These are phyloP conservation scores for Aspergillus bridgeri DNA, from an alignment of 495 filamentous ascomycete species.

Conservation along the genomic window DNA sequence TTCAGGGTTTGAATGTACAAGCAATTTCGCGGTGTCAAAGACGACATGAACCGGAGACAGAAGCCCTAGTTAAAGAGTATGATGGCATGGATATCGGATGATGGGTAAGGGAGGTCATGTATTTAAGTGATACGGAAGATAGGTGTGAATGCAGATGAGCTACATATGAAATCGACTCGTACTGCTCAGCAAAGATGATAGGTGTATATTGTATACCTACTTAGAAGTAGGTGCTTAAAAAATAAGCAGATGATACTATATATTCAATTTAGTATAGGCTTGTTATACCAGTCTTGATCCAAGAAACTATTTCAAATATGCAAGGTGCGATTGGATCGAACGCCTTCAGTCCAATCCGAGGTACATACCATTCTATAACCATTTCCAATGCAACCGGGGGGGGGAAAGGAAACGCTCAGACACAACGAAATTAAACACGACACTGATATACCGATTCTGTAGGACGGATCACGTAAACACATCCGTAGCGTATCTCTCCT, in stretches of 20 bases:
- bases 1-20: not conserved
- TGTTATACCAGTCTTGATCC: too few species aligned
- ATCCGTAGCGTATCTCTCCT: conserved; percentile 64
- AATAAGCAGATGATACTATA: too few species aligned
- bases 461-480: conserved; percentile 53
- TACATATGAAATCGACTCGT: not conserved
- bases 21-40: not conserved
- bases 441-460: not conserved
- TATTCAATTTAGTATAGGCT: too few species aligned
- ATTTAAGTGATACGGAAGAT: not conserved
- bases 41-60: not conserved
- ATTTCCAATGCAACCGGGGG: not conserved
- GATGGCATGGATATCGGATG: not conserved
- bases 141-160: not conserved
- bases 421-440: not conserved
- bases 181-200: too few species aligned
- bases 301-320: not conserved
- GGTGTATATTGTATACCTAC: too few species aligned
- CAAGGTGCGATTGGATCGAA: too few species aligned
- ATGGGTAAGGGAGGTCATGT: not conserved
- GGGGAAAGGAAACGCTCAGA: not conserved
- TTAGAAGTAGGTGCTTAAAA: too few species aligned
- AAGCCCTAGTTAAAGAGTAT: not conserved
- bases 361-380: not conserved
- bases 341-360: not conserved